Evolutionary conservation across 306 rosid genomes (phyloP), one percentile per base, ranked within the genome.

Genomic region (Prunus dulcis): DNA sequence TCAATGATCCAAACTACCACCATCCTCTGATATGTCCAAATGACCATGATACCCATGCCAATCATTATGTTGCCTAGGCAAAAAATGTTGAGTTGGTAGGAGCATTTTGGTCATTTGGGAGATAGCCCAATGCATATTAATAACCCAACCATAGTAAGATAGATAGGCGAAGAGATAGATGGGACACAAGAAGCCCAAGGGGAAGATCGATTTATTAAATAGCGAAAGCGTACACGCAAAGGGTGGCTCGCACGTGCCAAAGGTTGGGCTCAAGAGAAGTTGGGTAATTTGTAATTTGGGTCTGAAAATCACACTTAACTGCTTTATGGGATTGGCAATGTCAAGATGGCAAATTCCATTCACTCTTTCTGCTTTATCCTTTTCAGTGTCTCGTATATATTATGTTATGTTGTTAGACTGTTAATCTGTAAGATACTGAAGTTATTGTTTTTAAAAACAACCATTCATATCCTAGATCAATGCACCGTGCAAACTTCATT

Each of bases 1-100:
- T 87, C 96, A 84, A 81, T 71, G 78, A 87, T 82, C 90, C 77
- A 89, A 88, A 84, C 90, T 43, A 75, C 87, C 86, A 83, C 88
- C 81, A 79, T 75, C 83, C 67, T 68, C 70, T 64, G 11, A 41
- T 78, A 1, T 72, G 18, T 4, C 12, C 15, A 47, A 81, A 82
- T 85, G 87, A 81, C 96, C 32, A 69, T 23, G 69, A 50, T 72
- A 25, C 88, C 88, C 90, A 28, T 5, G 25, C 76, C 77, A 85
- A 88, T 89, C 75, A 82, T 81, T 82, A 61, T 66, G 3, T 2
- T 28, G 47, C 61, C 6, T 7, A 34, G 2, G 27, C 47, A 71
- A 64, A 65, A 52, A 52, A 55, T 18, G 6, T 4, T 52, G 46
- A 87, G 82, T 43, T 86, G 86, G 84, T 61, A 77, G 79, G 89